phyloP scores from a whole-genome alignment of 805 yeast species.

The Saturnispora sanitii region DNA sequence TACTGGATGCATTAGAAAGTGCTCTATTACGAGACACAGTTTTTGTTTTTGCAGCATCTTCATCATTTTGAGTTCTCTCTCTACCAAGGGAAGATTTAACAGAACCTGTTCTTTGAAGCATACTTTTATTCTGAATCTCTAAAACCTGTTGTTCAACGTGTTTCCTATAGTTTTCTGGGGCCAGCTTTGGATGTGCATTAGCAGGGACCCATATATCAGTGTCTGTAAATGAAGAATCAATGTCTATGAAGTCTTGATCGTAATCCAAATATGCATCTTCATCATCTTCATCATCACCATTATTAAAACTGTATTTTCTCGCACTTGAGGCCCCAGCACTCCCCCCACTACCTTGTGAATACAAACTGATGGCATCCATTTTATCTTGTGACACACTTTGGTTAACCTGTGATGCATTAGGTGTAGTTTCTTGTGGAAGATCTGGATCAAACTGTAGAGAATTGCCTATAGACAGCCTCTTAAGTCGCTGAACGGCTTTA shows the following conservation, averaged over 20 bases:
- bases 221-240: conserved; percentile 10
- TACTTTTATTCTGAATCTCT: conserved; percentile 33
- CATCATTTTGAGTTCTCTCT: conserved; percentile 13
- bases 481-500: conserved; percentile 62
- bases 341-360: too few species aligned
- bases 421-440: conserved; percentile 31
- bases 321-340: neutral
- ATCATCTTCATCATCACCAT: neutral
- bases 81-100: conserved; percentile 19
- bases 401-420: conserved; percentile 2
- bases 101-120: conserved; percentile 24
- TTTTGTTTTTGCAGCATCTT: neutral
- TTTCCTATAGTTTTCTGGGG: conserved; percentile 74
- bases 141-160: conserved; percentile 54
- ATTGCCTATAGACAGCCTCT: conserved; percentile 63
- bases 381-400: neutral
- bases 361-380: too few species aligned
- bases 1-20: conserved; percentile 1
- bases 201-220: conserved; percentile 86
- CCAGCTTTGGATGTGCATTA: conserved; percentile 83
- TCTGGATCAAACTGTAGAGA: conserved; percentile 60
- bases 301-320: neutral
- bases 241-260: conserved; percentile 13
- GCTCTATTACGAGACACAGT: neutral
- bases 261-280: conserved; percentile 19